phyloP scores from a whole-genome alignment of 2,329 filamentous ascomycete species.

The Diaporthe sp. region DNA sequence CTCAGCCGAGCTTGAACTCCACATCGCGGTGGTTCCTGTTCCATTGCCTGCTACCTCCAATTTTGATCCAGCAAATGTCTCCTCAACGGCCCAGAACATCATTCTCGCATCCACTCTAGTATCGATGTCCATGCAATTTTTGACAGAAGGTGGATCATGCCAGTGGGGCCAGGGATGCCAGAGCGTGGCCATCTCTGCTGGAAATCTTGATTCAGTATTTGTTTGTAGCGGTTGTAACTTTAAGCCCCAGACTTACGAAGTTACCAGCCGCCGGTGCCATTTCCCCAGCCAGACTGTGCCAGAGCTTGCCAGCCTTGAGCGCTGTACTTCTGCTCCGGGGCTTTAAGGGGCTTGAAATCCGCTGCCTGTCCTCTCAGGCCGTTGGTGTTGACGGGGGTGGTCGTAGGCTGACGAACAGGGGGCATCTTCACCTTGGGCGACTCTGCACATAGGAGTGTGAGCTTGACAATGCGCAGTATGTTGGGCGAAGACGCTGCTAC shows the following conservation, averaged over 20 bases:
- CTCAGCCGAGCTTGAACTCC: too few relatives aligned
- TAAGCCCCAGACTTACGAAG: not conserved
- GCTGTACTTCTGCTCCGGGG: too few relatives aligned
- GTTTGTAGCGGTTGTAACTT: accelerated
- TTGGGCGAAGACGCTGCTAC: not conserved
- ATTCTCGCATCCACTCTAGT: not conserved
- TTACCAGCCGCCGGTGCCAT: not conserved
- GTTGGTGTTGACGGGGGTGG: not conserved
- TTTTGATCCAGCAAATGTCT: not conserved
- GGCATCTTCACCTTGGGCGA: not conserved
- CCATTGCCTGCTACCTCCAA: too few relatives aligned
- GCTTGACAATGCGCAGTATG: accelerated
- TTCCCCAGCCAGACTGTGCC: not conserved
- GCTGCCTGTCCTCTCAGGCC: not conserved
- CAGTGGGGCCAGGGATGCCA: not conserved
- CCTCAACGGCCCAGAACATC: not conserved
- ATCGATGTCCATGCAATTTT: accelerated
- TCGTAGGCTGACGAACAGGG: not conserved
- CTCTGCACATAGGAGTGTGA: not conserved
- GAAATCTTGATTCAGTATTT: not conserved
- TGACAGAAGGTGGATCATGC: too few relatives aligned
- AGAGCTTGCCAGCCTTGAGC: not conserved
- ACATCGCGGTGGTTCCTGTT: too few relatives aligned
- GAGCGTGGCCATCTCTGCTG: not conserved
- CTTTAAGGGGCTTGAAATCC: not conserved